Percentiles rank a stretch among this genome's conserved stretches.
Evolutionary conservation across 768 basidiomycete genomes (phyloP).

Genomic region (Rhodosporidiobolus odoratus): DNA sequence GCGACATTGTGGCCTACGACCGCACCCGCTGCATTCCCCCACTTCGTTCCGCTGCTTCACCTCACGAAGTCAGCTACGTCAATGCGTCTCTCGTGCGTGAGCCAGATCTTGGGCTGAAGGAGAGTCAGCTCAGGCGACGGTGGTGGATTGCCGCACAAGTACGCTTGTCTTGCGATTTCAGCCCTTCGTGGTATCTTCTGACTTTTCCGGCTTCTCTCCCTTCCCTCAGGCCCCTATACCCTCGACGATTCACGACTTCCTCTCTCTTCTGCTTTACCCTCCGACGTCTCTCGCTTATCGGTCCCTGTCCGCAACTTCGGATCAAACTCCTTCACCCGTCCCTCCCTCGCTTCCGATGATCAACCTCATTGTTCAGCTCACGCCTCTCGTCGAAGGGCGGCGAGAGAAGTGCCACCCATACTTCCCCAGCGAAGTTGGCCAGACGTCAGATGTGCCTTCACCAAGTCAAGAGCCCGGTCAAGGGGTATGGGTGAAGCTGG

Average conservation of each 20-base stretch:
- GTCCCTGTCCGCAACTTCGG: constrained; percentile 56
- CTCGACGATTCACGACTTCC: constrained; percentile 66
- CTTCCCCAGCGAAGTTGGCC: constrained; percentile 61
- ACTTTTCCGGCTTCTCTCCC: too few relatives aligned
- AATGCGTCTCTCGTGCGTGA: constrained; percentile 86
- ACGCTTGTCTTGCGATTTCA: neutral
- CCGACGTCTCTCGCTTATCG: constrained; percentile 32
- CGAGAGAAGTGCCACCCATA: constrained; percentile 70
- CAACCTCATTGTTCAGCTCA: constrained; percentile 71
- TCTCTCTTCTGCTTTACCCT: constrained; percentile 58
- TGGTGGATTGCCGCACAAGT: constrained; percentile 78
- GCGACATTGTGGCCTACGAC: constrained; percentile 72
- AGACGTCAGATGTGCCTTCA: constrained; percentile 46
- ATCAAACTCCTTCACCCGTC: constrained; percentile 41
- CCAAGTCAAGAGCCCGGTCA: constrained; percentile 45
- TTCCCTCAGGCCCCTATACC: constrained; percentile 58
- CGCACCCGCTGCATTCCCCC: constrained; percentile 65
- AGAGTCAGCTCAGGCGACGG: constrained; percentile 48
- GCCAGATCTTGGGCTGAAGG: constrained; percentile 51
- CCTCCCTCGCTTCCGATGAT: constrained; percentile 28
- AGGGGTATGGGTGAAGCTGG: constrained; percentile 19
- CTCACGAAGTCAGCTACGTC: constrained; percentile 52
- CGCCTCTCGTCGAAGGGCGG: constrained; percentile 64
- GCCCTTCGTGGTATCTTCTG: too few relatives aligned
- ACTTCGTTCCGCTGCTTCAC: constrained; percentile 1